A percentile compares a stretch with the other conserved stretches of the same genome.
Conservation (phyloP, 306 rosid genomes). For the Castanea mollissima region DNA sequence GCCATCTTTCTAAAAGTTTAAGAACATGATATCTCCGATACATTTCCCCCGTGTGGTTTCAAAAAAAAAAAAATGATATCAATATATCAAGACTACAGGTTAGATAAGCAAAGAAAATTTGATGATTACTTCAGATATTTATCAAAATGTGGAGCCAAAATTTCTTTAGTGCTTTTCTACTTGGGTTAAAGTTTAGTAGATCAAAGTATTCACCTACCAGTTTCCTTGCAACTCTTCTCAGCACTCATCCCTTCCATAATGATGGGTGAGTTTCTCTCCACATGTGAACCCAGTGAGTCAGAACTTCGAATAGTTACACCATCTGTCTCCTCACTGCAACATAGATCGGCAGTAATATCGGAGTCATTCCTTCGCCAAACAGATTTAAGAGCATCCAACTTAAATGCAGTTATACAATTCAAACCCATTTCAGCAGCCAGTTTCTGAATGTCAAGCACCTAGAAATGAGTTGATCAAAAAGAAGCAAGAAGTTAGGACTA, state of each 20-base stretch:
- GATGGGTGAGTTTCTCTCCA: slow-evolving; percentile 37
- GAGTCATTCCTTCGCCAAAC: slow-evolving; percentile 49
- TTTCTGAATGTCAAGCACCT: slow-evolving; percentile 86
- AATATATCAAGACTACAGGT: neutral
- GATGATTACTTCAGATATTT: neutral
- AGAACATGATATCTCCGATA: neutral
- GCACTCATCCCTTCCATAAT: slow-evolving; percentile 36
- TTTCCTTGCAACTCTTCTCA: slow-evolving; percentile 35
- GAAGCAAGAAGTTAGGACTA: slow-evolving; percentile 1
- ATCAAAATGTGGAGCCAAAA: neutral
- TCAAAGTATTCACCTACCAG: slow-evolving; percentile 46
- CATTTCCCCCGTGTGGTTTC: no score
- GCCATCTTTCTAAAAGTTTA: neutral
- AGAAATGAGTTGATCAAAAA: slow-evolving; percentile 21
- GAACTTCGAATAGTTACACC: slow-evolving; percentile 36
- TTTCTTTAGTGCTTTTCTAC: slow-evolving; percentile 1
- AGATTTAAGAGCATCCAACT: slow-evolving; percentile 85
- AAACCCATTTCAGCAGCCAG: slow-evolving; percentile 92
- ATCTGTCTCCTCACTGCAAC: slow-evolving; percentile 30
- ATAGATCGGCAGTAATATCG: slow-evolving; percentile 28
- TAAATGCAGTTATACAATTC: slow-evolving; percentile 69
- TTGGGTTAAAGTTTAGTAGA: slow-evolving; percentile 20
- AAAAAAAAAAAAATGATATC: neutral
- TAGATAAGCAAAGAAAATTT: neutral
- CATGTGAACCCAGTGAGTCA: slow-evolving; percentile 34